Base-by-base conservation (phyloP, 148 eudicot genomes). In the Camellia sinensis region DNA sequence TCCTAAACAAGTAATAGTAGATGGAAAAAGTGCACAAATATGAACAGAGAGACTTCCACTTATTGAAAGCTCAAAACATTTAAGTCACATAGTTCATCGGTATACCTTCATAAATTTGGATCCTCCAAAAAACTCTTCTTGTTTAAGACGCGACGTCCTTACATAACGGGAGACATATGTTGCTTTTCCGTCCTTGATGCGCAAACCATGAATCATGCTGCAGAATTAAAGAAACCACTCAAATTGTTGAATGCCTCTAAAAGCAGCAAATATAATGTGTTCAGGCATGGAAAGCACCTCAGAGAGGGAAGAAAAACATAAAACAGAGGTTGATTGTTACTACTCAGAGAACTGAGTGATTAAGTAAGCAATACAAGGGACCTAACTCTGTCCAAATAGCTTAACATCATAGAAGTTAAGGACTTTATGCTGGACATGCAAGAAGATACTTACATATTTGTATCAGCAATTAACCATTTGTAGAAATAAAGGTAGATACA, bases 121-220 rank as follows among this genome's bases (percentile, higher is more conserved):
- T 70, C 84, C 97, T 80, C 91, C 89, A 86, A 90, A 94, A 82
- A 80, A 91, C 79, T 94, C 94, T 81, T 97, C 99, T 80, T 97
- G 99, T 79, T 88, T 88, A 61, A 97, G 87, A 56, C 90, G 90
- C 46, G 99, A 97, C 61, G 99, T 97, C 83, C 74, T 87, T 19
- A 97, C 96, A 84, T 89, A 97, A 72, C 98, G 99, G 44, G 99
- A 97, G 78, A 97, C 97, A 84, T 92, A 97, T 56, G 99, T 87
- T 64, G 98, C 99, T 87, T 92, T 92, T 79, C 99, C 99, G 83
- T 92, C 92, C 87, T 97, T 94, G 74, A 97, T 92, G 78, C 89
- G 95, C 83, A 97, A 45, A 54, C 98, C 98, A 85, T 97, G 99
- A 79, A 97, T 89, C 99, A 94, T 97, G 63, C 97, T 92, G 82